Evolutionary conservation across 176 grass and related monocot species (phyloP).

Genomic region (Cenchrus purpureus): DNA sequence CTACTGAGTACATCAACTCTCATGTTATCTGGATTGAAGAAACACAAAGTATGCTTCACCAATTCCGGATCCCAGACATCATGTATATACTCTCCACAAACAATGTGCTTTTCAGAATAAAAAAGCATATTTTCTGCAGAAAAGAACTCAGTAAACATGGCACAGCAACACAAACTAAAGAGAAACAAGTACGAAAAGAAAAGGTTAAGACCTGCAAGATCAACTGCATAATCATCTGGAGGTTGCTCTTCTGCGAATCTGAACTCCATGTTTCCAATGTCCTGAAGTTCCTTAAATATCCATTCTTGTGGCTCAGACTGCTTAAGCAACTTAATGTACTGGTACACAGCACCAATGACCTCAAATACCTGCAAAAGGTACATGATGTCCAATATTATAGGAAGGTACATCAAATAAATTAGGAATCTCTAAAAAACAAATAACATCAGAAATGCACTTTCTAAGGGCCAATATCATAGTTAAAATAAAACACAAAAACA

Average conservation of each 20-base stretch:
- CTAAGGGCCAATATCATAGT: not conserved
- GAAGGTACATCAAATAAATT: not conserved
- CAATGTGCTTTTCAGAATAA: constrained; percentile 80
- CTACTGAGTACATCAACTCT: constrained; percentile 80
- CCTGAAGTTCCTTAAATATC: constrained; percentile 98
- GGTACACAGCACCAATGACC: constrained; percentile 76
- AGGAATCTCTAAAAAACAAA: constrained; percentile 1
- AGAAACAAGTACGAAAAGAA: constrained; percentile 39
- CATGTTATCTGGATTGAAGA: constrained; percentile 95
- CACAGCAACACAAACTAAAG: constrained; percentile 24
- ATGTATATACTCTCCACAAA: constrained; percentile 87
- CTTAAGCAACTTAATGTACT: constrained; percentile 80
- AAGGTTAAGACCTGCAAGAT: constrained; percentile 78
- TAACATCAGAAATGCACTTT: not conserved
- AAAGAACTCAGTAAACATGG: constrained; percentile 35
- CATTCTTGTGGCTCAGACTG: constrained; percentile 89
- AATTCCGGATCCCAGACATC: constrained; percentile 87
- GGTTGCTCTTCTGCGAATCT: constrained; percentile 98
- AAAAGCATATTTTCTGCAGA: constrained; percentile 82
- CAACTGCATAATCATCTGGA: constrained; percentile 87
- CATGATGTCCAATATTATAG: constrained; percentile 18
- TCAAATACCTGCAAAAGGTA: constrained; percentile 69
- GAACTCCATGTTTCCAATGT: constrained; percentile 93
- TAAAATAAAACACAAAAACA: not conserved
- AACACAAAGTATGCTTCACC: constrained; percentile 68